Evolutionary conservation across 2,329 filamentous ascomycete species (phyloP).

Genomic region (Periconia sp.): DNA sequence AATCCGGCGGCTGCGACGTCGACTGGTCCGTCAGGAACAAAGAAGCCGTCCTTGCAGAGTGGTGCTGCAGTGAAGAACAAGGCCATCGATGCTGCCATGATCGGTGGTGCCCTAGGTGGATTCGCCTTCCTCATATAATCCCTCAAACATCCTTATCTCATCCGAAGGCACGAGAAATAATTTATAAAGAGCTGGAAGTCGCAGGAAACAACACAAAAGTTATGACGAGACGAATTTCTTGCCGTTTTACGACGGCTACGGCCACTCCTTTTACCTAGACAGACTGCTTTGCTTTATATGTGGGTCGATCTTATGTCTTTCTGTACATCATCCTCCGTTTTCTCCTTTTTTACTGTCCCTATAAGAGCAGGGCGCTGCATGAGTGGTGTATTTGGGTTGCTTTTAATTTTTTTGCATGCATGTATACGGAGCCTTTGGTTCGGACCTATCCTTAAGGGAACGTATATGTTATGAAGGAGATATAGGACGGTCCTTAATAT

Average conservation of each 20-base stretch:
- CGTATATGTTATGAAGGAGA: too few species aligned
- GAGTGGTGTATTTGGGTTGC: conserved; percentile 1
- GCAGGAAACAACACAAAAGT: not conserved
- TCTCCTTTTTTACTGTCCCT: conserved; percentile 1
- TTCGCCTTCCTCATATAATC: conserved; percentile 36
- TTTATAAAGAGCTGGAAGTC: not conserved
- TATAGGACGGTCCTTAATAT: too few species aligned
- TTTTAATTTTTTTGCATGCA: conserved; percentile 3
- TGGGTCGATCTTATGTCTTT: too few species aligned
- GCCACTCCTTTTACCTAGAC: conserved; percentile 1
- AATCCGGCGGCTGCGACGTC: conserved; percentile 34
- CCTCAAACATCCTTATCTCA: not conserved
- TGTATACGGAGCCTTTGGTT: conserved; percentile 13
- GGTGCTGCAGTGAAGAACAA: conserved; percentile 35
- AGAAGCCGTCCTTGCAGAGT: conserved; percentile 47
- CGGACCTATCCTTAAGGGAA: conserved; percentile 7
- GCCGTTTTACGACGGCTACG: not conserved
- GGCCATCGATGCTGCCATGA: conserved; percentile 34
- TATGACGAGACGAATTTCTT: conserved; percentile 7
- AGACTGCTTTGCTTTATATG: not conserved
- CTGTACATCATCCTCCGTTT: conserved; percentile 2
- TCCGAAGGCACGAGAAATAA: too few species aligned
- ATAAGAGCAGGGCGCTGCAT: not conserved
- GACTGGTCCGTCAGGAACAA: conserved; percentile 13
- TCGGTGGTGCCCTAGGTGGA: conserved; percentile 42